Evolutionary conservation across 495 filamentous ascomycete species (phyloP).

Genomic region (Hypomontagnella submonticulosa): DNA sequence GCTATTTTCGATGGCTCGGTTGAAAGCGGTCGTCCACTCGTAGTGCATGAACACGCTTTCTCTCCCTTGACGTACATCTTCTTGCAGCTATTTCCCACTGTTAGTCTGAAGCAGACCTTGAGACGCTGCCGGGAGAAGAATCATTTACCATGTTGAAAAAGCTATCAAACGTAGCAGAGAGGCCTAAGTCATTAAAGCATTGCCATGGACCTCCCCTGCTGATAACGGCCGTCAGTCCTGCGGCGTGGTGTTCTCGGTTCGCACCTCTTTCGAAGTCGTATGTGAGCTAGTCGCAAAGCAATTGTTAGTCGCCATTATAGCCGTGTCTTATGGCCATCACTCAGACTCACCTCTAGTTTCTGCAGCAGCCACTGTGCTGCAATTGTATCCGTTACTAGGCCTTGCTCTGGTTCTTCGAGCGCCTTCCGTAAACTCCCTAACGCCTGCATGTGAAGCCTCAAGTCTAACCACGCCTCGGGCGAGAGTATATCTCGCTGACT

Average conservation of each 20-base stretch:
- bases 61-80: conserved; percentile 44
- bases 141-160: conserved; percentile 46
- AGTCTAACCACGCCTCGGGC: conserved; percentile 43
- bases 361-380: conserved; percentile 45
- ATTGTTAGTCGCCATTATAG: no score
- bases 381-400: conserved; percentile 35
- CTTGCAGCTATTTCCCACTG: conserved; percentile 37
- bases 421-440: conserved; percentile 45
- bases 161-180: conserved; percentile 43
- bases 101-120: neutral
- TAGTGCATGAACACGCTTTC: conserved; percentile 42
- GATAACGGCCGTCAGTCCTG: conserved; percentile 44
- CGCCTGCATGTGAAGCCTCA: conserved; percentile 40
- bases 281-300: conserved; percentile 32
- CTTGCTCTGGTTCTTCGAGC: conserved; percentile 31
- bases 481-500: conserved; percentile 39
- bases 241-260: conserved; percentile 45
- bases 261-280: conserved; percentile 47
- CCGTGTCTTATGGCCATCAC: no score
- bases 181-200: conserved; percentile 32
- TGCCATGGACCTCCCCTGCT: conserved; percentile 39
- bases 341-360: conserved; percentile 43
- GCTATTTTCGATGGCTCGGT: conserved; percentile 31
- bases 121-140: neutral
- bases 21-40: conserved; percentile 39